Evolutionary conservation across 495 filamentous ascomycete species (phyloP).

Genomic region (Penicillium parvum): DNA sequence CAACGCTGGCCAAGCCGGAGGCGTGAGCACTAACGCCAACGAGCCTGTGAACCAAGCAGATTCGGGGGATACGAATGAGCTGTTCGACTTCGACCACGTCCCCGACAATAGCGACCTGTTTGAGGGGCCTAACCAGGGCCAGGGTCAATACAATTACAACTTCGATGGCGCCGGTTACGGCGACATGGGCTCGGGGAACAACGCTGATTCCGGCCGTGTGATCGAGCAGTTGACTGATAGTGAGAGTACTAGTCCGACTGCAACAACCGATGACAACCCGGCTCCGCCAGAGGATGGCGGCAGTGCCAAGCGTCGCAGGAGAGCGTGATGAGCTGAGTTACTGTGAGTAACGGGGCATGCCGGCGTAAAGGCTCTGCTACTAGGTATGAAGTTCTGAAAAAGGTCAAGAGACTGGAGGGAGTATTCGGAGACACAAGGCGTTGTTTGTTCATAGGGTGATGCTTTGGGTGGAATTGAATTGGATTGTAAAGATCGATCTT

Average conservation of each 20-base stretch:
- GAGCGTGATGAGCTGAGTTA: too few species aligned
- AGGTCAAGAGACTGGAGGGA: background rate
- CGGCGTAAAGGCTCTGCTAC: too few species aligned
- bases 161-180: slow-evolving; percentile 31
- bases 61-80: slow-evolving; percentile 30
- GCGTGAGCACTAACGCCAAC: too few species aligned
- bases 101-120: slow-evolving; percentile 38
- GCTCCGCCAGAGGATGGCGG: slow-evolving; percentile 20
- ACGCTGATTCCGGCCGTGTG: slow-evolving; percentile 28
- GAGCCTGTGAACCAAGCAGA: too few species aligned
- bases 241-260: slow-evolving; percentile 40
- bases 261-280: slow-evolving; percentile 25
- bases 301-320: slow-evolving; percentile 37
- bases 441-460: slow-evolving; percentile 7
- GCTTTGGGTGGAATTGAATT: background rate
- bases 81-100: slow-evolving; percentile 43
- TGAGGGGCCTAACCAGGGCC: slow-evolving; percentile 22
- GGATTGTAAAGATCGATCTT: background rate
- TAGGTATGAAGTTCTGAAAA: too few species aligned
- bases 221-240: slow-evolving; percentile 46
- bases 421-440: slow-evolving; percentile 6
- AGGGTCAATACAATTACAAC: slow-evolving; percentile 26
- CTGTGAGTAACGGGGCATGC: too few species aligned
- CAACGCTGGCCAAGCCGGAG: slow-evolving; percentile 20
- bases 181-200: slow-evolving; percentile 14